Base-by-base conservation (phyloP, 345 rosid genomes). In the Gynandropsis gynandra region DNA sequence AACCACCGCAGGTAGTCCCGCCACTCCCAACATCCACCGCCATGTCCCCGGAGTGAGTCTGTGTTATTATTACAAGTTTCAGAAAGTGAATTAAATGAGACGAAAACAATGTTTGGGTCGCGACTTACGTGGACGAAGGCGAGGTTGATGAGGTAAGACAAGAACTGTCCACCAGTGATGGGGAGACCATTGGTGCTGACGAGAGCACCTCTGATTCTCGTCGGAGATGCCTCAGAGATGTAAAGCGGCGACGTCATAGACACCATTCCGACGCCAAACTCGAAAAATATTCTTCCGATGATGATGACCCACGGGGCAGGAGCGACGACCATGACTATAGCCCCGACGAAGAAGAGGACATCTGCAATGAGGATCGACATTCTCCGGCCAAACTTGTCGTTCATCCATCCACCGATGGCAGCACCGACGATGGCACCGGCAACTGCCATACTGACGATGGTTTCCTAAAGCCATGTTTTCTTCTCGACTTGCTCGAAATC, bases 21-120 rank as follows among this genome's bases (percentile, higher is more conserved):
- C 89, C 0, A 87, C 54, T 2, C 98, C 98, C 19, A 87, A 85
- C 98, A 90, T 87, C 95, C 98, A 87, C 10, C 89, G 76, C 96
- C 98, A 90, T 0, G 96, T 84, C 33, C 96, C 85, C 1, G 65
- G n/a, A n/a, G n/a, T n/a, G 72, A 27, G 65, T 74, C 89, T 85
- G 65, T 48, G 0, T 2, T 34, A 9, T 1, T 11, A n/a, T n/a
- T n/a, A n/a, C n/a, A n/a, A n/a, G n/a, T 47, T 50, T 16, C 8
- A 10, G 12, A 36, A 9, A 36, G 12, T 36, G 39, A 9, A 8
- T 8, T n/a, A 8, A 9, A 1, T 36, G 10, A 36, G 12, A 36
- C n/a, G n/a, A n/a, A n/a, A n/a, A n/a, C 40, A 14, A 15, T 29
- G 11, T 10, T 16, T 19, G n/a, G 14, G 18, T 32, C 9, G 1